These are phyloP conservation scores for Biscutella laevigata DNA, from an alignment of 441 rosid genomes.

Conservation along the genomic window DNA sequence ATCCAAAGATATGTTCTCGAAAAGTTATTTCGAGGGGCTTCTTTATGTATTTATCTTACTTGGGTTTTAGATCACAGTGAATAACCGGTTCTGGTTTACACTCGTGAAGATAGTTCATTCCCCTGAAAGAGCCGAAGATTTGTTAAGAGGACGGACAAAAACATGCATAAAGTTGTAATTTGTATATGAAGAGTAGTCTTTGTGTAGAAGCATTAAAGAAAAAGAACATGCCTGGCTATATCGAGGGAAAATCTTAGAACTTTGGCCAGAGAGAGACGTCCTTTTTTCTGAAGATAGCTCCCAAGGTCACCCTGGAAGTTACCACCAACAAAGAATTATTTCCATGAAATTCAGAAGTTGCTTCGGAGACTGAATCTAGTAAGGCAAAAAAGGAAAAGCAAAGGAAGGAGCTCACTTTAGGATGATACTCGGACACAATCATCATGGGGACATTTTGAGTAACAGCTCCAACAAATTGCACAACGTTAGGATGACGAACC, in stretches of 20 bases:
- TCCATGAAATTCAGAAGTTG: constrained; percentile 1
- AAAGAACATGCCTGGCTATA: constrained; percentile 59
- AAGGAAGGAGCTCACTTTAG: constrained; percentile 53
- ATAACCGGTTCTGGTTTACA: constrained; percentile 93
- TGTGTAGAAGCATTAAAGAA: no score
- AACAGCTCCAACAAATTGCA: constrained; percentile 98
- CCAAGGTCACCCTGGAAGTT: constrained; percentile 74
- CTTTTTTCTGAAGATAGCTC: constrained; percentile 80
- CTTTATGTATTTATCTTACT: constrained; percentile 67
- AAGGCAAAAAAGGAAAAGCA: not conserved
- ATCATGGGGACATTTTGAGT: constrained; percentile 95
- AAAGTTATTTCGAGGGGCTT: constrained; percentile 30
- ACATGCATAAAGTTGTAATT: not conserved
- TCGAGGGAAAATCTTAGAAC: constrained; percentile 75
- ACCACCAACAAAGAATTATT: constrained; percentile 9
- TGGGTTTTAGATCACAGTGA: constrained; percentile 86
- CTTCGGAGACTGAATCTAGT: not conserved
- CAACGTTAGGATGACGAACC: constrained; percentile 93
- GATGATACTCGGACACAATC: constrained; percentile 83
- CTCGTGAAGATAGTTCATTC: constrained; percentile 93
- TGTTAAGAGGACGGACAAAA: not conserved
- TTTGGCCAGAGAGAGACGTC: constrained; percentile 80
- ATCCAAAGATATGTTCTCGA: constrained; percentile 2
- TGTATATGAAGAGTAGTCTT: no score
- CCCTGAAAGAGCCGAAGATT: constrained; percentile 50